Evolutionary conservation across 2,329 filamentous ascomycete genomes (phyloP).

Genomic region (Cytospora schulzeri): DNA sequence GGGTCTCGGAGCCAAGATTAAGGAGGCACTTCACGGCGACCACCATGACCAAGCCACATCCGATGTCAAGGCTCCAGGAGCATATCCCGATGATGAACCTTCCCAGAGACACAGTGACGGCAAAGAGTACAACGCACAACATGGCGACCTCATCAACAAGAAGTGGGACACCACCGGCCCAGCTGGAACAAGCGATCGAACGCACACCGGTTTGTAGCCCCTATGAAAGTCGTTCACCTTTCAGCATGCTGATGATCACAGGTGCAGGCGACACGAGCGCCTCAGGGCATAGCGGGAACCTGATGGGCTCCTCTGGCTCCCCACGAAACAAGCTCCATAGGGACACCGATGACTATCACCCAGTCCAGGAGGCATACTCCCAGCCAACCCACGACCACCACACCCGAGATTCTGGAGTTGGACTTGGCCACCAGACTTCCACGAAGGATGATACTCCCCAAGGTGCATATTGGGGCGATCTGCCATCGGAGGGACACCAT

Average conservation of each 20-base stretch:
- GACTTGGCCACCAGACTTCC: neutral
- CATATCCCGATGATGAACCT: slow-evolving; percentile 28
- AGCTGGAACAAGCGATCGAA: slow-evolving; percentile 1
- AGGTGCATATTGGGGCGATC: slow-evolving; percentile 26
- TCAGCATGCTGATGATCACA: neutral
- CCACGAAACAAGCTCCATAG: slow-evolving; percentile 27
- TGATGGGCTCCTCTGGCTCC: slow-evolving; percentile 3
- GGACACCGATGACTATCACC: slow-evolving; percentile 17
- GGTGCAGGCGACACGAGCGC: neutral
- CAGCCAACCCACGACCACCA: neutral
- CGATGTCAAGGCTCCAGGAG: slow-evolving; percentile 25
- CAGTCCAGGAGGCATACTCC: slow-evolving; percentile 7
- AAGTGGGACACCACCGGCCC: slow-evolving; percentile 10
- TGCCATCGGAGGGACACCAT: slow-evolving; percentile 10
- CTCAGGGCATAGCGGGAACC: neutral
- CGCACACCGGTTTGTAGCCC: neutral
- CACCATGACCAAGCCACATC: slow-evolving; percentile 21
- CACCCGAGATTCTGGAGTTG: slow-evolving; percentile 19
- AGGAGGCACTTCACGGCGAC: slow-evolving; percentile 32
- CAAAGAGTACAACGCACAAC: slow-evolving; percentile 20
- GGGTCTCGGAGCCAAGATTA: slow-evolving; percentile 34
- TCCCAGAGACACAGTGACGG: slow-evolving; percentile 27
- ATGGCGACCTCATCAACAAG: slow-evolving; percentile 17
- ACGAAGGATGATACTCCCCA: slow-evolving; percentile 5
- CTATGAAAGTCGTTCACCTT: neutral